Conservation (phyloP, 306 rosid genomes). For the Calophaca sinica region DNA sequence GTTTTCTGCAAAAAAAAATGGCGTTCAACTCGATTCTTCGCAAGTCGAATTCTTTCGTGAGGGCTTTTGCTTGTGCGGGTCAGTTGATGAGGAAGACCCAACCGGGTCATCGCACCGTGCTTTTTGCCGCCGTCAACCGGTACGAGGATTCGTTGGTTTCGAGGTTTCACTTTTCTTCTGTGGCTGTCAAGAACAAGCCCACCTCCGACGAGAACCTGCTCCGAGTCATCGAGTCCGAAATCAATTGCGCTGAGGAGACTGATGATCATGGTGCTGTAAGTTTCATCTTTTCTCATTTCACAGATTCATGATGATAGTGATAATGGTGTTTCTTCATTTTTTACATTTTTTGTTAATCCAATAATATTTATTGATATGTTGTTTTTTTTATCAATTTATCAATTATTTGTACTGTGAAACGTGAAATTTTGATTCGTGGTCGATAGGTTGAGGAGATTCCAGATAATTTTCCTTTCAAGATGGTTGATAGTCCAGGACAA, state of each 20-base stretch:
- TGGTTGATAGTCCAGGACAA: slow-evolving; percentile 67
- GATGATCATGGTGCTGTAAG: slow-evolving; percentile 67
- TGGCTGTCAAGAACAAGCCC: slow-evolving; percentile 49
- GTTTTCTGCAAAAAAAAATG: slow-evolving; percentile 52
- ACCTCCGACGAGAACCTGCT: slow-evolving; percentile 65
- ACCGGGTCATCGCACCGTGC: slow-evolving; percentile 45
- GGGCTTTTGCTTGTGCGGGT: slow-evolving; percentile 58
- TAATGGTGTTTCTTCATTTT: neutral
- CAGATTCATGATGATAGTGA: neutral
- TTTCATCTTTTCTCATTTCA: slow-evolving; percentile 3
- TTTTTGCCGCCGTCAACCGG: slow-evolving; percentile 51
- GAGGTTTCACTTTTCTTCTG: slow-evolving; percentile 58
- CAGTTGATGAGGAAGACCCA: slow-evolving; percentile 51
- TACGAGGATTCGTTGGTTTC: slow-evolving; percentile 39
- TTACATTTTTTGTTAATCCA: neutral
- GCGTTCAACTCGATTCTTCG: slow-evolving; percentile 73
- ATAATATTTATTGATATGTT: too few relatives aligned
- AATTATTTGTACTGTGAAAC: neutral
- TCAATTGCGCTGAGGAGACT: slow-evolving; percentile 63
- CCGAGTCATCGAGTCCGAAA: slow-evolving; percentile 73
- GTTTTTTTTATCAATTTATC: neutral
- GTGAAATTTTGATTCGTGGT: slow-evolving; percentile 14
- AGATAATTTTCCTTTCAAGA: slow-evolving; percentile 72
- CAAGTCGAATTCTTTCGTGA: slow-evolving; percentile 62
- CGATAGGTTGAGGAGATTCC: slow-evolving; percentile 72